Percentiles rank a stretch among this genome's conserved stretches.
phyloP scores from a whole-genome alignment of 352 stramenopile genomes.

The Phytophthora colocasiae region DNA sequence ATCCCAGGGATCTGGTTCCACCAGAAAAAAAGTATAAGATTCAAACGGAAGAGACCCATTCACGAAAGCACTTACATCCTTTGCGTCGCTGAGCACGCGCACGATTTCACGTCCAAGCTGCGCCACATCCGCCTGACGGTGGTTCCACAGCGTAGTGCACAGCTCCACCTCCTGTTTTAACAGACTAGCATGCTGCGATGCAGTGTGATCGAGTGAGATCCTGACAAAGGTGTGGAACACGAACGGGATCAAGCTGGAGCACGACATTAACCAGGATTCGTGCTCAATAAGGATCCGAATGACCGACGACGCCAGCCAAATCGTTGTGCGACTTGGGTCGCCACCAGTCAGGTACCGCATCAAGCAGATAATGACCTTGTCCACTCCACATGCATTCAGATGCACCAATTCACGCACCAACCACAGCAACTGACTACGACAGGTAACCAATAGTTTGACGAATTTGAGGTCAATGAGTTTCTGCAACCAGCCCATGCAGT shows the following conservation, averaged over 20 bases:
- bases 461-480: constrained; percentile 88
- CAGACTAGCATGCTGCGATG: constrained; percentile 55
- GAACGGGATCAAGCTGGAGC: constrained; percentile 78
- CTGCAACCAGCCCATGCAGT: constrained; percentile 77
- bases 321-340: constrained; percentile 71
- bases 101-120: constrained; percentile 81
- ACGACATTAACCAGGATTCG: constrained; percentile 77
- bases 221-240: constrained; percentile 84
- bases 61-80: constrained; percentile 58
- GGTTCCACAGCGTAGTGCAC: constrained; percentile 79
- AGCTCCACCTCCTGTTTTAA: constrained; percentile 84
- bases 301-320: constrained; percentile 82
- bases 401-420: constrained; percentile 84
- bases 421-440: constrained; percentile 82
- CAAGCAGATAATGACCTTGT: constrained; percentile 79
- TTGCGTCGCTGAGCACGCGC: constrained; percentile 80
- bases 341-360: constrained; percentile 77
- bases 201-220: constrained; percentile 74
- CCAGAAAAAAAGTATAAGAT: constrained; percentile 2
- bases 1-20: constrained; percentile 72
- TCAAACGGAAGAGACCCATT: too few relatives aligned
- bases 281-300: constrained; percentile 84
- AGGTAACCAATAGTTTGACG: constrained; percentile 74
- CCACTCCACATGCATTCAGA: constrained; percentile 67
- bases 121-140: constrained; percentile 67